Evolutionary conservation across 73 alveolate species (phyloP).

Genomic region (Paramecium sexaurelia): DNA sequence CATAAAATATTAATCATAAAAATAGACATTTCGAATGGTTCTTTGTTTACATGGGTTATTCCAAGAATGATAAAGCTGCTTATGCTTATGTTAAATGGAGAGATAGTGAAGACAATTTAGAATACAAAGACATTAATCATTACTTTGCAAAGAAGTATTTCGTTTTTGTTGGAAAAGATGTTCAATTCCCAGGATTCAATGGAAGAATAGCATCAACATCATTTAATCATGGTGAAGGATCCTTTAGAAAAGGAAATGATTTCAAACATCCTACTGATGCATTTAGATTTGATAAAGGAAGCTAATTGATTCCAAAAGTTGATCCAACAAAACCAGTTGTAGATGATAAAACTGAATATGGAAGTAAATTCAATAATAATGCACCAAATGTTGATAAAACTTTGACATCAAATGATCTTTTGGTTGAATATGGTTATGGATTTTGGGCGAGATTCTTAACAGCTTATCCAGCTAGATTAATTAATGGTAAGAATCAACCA

Average conservation of each 20-base stretch:
- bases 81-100: conserved; percentile 3
- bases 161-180: conserved; percentile 41
- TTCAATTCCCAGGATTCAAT: conserved; percentile 46
- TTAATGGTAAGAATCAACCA: conserved; percentile 26
- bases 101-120: background rate
- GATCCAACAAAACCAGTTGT: conserved; percentile 54
- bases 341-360: conserved; percentile 16
- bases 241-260: conserved; percentile 23
- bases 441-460: conserved; percentile 46
- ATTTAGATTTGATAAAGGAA: conserved; percentile 37
- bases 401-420: background rate
- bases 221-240: conserved; percentile 5
- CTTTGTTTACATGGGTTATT: conserved; percentile 35
- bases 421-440: conserved; percentile 54
- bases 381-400: background rate
- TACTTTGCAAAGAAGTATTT: background rate
- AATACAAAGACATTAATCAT: conserved; percentile 2
- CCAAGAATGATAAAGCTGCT: conserved; percentile 20
- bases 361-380: conserved; percentile 6
- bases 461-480: conserved; percentile 13
- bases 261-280: conserved; percentile 36
- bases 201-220: background rate
- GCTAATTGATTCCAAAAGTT: background rate
- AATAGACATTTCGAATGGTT: conserved; percentile 45
- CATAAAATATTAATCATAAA: conserved; percentile 37